These are phyloP conservation scores for Skeletonema grethae DNA, from an alignment of 108 stramenopile species.

Conservation along the genomic window DNA sequence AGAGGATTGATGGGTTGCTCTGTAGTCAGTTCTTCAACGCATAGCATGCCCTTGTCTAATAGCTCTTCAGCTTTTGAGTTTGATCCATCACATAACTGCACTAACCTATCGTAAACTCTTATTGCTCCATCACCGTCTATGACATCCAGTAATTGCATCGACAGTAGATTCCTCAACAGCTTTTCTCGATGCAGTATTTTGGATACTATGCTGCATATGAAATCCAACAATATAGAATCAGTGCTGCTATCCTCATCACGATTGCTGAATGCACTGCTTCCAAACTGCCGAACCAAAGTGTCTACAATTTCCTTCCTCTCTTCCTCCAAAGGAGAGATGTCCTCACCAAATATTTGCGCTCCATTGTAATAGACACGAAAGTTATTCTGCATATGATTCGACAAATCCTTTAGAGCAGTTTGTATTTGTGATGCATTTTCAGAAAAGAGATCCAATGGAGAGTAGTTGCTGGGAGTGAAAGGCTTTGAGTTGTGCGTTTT, in stretches of 20 bases:
- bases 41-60: constrained; percentile 26
- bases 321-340: constrained; percentile 13
- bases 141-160: constrained; percentile 62
- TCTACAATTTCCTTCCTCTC: constrained; percentile 17
- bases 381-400: constrained; percentile 68
- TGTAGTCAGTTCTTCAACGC: neutral
- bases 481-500: neutral
- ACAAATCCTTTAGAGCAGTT: constrained; percentile 44
- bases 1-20: neutral
- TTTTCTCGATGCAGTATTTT: constrained; percentile 43
- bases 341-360: constrained; percentile 38
- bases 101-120: constrained; percentile 56
- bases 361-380: constrained; percentile 53
- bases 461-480: constrained; percentile 38
- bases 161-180: constrained; percentile 43
- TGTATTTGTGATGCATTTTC: constrained; percentile 31
- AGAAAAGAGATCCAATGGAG: constrained; percentile 68
- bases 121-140: constrained; percentile 77
- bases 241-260: constrained; percentile 7
- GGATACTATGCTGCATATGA: constrained; percentile 10
- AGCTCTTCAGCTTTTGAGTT: constrained; percentile 44
- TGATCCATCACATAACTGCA: constrained; percentile 55
- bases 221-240: constrained; percentile 19
- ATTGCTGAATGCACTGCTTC: neutral
- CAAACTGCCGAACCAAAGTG: constrained; percentile 6